Evolutionary conservation across 1,284 basidiomycete species (phyloP).

Genomic region (Sanguinoderma infundibulare): DNA sequence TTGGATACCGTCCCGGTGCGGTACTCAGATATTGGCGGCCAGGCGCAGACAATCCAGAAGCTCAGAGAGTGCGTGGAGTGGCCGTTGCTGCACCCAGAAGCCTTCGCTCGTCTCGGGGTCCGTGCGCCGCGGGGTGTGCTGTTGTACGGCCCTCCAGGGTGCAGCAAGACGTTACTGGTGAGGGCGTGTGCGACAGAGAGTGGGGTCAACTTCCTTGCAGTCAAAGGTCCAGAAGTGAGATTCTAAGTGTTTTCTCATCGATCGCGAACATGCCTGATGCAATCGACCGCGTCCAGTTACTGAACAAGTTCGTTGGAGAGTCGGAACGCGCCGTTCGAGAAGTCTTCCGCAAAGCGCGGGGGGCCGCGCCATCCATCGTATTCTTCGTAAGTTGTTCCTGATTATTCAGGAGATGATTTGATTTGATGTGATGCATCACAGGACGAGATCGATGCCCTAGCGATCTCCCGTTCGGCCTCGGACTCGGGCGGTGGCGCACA

Average conservation of each 20-base stretch:
- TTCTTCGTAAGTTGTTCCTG: slow-evolving; percentile 78
- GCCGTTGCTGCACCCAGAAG: slow-evolving; percentile 87
- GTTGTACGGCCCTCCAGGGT: slow-evolving; percentile 96
- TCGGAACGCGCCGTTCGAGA: slow-evolving; percentile 95
- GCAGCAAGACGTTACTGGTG: slow-evolving; percentile 95
- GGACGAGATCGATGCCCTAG: slow-evolving; percentile 98
- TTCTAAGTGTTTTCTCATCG: slow-evolving; percentile 3
- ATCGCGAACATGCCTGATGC: slow-evolving; percentile 6
- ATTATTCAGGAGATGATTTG: not conserved
- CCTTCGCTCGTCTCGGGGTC: slow-evolving; percentile 89
- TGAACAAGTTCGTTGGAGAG: slow-evolving; percentile 98
- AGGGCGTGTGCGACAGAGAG: slow-evolving; percentile 95
- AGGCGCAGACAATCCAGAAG: slow-evolving; percentile 78
- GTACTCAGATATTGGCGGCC: slow-evolving; percentile 93
- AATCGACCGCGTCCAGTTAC: slow-evolving; percentile 54
- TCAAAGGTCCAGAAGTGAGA: slow-evolving; percentile 93
- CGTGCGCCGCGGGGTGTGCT: slow-evolving; percentile 89
- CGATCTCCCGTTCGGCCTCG: slow-evolving; percentile 72
- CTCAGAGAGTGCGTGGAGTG: slow-evolving; percentile 92
- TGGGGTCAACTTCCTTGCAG: slow-evolving; percentile 96
- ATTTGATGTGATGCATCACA: slow-evolving; percentile 34
- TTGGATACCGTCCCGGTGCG: slow-evolving; percentile 84
- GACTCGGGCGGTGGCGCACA: slow-evolving; percentile 65
- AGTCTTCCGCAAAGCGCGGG: slow-evolving; percentile 93
- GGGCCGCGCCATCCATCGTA: slow-evolving; percentile 92